Evolutionary conservation across 495 filamentous ascomycete genomes (phyloP), one percentile per base, ranked within the genome.

Genomic region (Trichoderma asperelloides): DNA sequence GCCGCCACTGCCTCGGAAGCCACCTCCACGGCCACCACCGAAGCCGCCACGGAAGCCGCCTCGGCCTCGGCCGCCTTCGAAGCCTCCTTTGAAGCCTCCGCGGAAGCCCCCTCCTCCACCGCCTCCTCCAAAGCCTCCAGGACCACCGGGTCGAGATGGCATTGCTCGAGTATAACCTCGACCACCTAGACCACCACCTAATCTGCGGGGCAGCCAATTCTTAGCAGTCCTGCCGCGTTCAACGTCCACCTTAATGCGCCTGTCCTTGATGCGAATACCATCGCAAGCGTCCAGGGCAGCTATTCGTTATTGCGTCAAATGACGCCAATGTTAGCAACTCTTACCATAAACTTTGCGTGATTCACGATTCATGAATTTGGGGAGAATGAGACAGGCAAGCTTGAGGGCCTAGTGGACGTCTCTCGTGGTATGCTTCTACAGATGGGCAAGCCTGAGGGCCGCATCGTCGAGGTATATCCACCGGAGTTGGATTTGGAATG

Each of bases 141-240:
- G 84, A 47, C 87, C 85, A 67, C 86, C 81, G 18, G 93, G 93
- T 28, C 91, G 85, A n/a, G 86, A 81, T 28, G 89, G 84, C 69
- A 87, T 80, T 9, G 89, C 85, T 77, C 96, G 96, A 40, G 94
- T 97, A 78, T 98, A 97, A 49, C 91, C 90, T 70, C 94, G 90
- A 40, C 93, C 93, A 45, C 96, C 95, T 16, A 97, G 84, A 37
- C 96, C 96, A 71, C 95, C 95, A 66, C 94, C 95, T 55, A 94
- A 89, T 43, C 95, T 91, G 65, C 90, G 87, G 66, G 95, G 95
- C 74, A 91, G 91, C 95, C 95, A 98, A 62, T 90, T 93, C 72
- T 91, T 91, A 60, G 96, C 92, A 43, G 95, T 97, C 66, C 95
- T 89, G 69, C 95, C 96, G 74, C 96, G 89, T 77, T 98, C 95